Conservation (phyloP, 163 green algal genomes). For the Volvox carteri region DNA sequence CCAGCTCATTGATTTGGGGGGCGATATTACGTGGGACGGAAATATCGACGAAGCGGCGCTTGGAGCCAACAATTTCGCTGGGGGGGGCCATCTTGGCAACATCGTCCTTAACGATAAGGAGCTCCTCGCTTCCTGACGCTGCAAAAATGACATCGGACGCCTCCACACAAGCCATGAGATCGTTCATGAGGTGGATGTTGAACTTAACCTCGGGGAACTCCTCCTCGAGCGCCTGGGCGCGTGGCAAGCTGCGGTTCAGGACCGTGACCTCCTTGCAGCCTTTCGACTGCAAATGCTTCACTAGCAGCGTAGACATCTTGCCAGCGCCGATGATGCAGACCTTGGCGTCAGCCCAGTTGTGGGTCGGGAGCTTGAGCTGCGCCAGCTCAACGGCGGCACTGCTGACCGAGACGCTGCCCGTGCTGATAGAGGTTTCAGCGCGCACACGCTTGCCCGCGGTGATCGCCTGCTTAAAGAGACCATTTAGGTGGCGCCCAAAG, state of each 20-base stretch:
- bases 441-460: constrained; percentile 98
- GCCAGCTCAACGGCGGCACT: constrained; percentile 97
- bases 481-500: constrained; percentile 98
- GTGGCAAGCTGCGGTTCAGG: constrained; percentile 91
- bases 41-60: constrained; percentile 98
- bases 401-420: constrained; percentile 94
- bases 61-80: constrained; percentile 80
- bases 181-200: constrained; percentile 94
- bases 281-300: constrained; percentile 98
- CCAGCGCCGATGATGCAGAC: constrained; percentile 98
- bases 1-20: constrained; percentile 82
- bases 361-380: constrained; percentile 96
- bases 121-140: constrained; percentile 86
- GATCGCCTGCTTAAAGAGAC: constrained; percentile 99
- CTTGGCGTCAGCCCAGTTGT: constrained; percentile 85
- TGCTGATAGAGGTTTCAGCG: constrained; percentile 95
- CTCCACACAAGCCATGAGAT: constrained; percentile 91
- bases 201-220: constrained; percentile 94
- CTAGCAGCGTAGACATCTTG: constrained; percentile 98
- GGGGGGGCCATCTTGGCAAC: constrained; percentile 80
- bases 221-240: constrained; percentile 90
- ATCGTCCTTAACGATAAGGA: constrained; percentile 91
- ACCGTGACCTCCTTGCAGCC: constrained; percentile 91
- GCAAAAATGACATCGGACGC: constrained; percentile 95
- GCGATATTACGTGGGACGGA: constrained; percentile 97